Conservation (phyloP, 1,139 yeast genomes). For the Taphrina populina region DNA sequence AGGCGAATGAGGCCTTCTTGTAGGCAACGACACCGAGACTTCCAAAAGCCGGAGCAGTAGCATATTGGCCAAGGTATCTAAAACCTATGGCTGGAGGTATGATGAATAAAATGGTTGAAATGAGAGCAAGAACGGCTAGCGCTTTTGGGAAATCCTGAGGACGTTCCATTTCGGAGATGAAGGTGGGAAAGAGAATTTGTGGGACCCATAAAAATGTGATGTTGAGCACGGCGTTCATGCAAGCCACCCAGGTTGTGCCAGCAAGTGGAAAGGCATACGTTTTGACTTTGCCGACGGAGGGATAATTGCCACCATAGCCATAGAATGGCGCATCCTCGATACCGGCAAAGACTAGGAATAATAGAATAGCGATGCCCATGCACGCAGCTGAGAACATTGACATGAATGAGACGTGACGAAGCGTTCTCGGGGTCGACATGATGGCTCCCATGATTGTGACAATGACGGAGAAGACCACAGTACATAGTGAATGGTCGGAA, state of each 20-base stretch:
- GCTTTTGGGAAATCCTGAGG: conserved; percentile 62
- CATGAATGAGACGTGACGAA: conserved; percentile 19
- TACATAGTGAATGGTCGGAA: conserved; percentile 21
- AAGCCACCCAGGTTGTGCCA: conserved; percentile 56
- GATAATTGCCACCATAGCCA: conserved; percentile 10
- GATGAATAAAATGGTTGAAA: conserved; percentile 54
- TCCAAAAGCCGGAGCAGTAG: conserved; percentile 61
- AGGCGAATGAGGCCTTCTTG: conserved; percentile 55
- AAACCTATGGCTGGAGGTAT: conserved; percentile 59
- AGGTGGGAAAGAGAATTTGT: conserved; percentile 62
- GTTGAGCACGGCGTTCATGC: conserved; percentile 56
- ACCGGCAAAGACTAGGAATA: conserved; percentile 10
- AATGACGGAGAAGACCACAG: conserved; percentile 14
- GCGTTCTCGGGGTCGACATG: conserved; percentile 23
- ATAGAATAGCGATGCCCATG: conserved; percentile 9
- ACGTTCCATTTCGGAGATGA: conserved; percentile 59
- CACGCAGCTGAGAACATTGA: conserved; percentile 49
- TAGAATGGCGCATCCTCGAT: conserved; percentile 5
- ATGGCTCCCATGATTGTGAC: conserved; percentile 11
- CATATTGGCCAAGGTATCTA: conserved; percentile 58
- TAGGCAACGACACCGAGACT: conserved; percentile 52
- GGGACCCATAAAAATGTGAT: conserved; percentile 65
- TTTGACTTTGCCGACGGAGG: conserved; percentile 37
- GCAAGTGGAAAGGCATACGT: conserved; percentile 52
- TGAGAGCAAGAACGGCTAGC: conserved; percentile 53